Conservation (phyloP, 352 stramenopile species). For the Phytophthora citrophthora region DNA sequence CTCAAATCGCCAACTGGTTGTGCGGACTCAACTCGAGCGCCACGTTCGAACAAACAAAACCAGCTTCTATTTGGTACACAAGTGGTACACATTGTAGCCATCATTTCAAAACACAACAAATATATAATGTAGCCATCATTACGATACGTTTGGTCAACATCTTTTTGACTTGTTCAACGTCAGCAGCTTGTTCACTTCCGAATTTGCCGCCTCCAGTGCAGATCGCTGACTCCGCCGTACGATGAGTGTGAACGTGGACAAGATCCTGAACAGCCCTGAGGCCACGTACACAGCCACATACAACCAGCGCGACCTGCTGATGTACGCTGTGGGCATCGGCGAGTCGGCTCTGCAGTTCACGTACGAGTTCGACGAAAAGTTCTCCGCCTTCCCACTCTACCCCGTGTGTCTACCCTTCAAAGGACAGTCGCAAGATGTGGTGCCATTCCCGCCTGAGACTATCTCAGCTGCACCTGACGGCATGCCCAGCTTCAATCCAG, state of each 20-base stretch:
- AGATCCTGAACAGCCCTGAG: slow-evolving; percentile 62
- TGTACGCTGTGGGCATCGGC: slow-evolving; percentile 91
- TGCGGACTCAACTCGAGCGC: slow-evolving; percentile 1
- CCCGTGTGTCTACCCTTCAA: slow-evolving; percentile 90
- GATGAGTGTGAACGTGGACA: slow-evolving; percentile 70
- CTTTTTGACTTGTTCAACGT: slow-evolving; percentile 20
- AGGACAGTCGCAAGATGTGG: slow-evolving; percentile 85
- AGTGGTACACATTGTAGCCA: slow-evolving; percentile 3
- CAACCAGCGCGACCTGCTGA: slow-evolving; percentile 90
- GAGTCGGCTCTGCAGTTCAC: slow-evolving; percentile 88
- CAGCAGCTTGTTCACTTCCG: slow-evolving; percentile 18
- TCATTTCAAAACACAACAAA: slow-evolving; percentile 1
- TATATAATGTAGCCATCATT: slow-evolving; percentile 7
- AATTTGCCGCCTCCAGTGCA: slow-evolving; percentile 10
- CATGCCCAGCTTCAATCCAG: slow-evolving; percentile 80
- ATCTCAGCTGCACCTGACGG: slow-evolving; percentile 61
- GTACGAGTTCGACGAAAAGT: slow-evolving; percentile 88
- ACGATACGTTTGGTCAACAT: slow-evolving; percentile 23
- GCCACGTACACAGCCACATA: slow-evolving; percentile 72
- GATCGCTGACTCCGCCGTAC: not conserved
- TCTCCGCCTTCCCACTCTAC: slow-evolving; percentile 90
- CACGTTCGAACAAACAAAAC: slow-evolving; percentile 15
- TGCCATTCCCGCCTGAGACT: slow-evolving; percentile 85
- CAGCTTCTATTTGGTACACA: slow-evolving; percentile 13
- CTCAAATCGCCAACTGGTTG: slow-evolving; percentile 21